Evolutionary conservation across 2,329 filamentous ascomycete genomes (phyloP).

Genomic region (Fusarium scirpi): DNA sequence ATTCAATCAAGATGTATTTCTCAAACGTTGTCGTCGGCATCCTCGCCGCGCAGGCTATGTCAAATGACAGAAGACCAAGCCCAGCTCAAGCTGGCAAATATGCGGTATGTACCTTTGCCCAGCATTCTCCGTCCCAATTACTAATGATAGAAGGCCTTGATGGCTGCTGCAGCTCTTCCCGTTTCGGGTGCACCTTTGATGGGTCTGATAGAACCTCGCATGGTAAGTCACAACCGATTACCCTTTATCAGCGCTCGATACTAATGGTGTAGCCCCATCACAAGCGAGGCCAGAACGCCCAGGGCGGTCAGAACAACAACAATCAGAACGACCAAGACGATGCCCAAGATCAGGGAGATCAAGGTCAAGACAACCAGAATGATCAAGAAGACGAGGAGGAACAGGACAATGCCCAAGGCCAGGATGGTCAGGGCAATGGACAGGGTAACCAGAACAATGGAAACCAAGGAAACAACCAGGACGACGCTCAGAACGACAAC

Average conservation of each 20-base stretch:
- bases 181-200: conserved; percentile 11
- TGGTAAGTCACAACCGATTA: background rate
- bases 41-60: conserved; percentile 24
- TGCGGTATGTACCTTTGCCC: background rate
- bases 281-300: background rate
- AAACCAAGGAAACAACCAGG: background rate
- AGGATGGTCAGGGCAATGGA: background rate
- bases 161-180: conserved; percentile 25
- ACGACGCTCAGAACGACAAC: background rate
- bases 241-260: fast-evolving
- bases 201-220: conserved; percentile 17
- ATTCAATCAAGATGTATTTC: conserved; percentile 10
- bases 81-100: conserved; percentile 7
- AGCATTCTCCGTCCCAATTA: fast-evolving
- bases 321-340: background rate
- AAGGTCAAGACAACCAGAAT: background rate
- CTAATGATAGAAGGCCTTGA: conserved; percentile 2
- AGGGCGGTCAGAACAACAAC: background rate
- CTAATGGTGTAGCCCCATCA: background rate
- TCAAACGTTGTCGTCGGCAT: conserved; percentile 25
- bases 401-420: background rate
- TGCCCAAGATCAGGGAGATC: background rate
- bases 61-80: background rate
- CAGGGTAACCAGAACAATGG: background rate
- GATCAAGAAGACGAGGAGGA: background rate